phyloP scores from a whole-genome alignment of 331 rosid species.

The Cydonia oblonga region DNA sequence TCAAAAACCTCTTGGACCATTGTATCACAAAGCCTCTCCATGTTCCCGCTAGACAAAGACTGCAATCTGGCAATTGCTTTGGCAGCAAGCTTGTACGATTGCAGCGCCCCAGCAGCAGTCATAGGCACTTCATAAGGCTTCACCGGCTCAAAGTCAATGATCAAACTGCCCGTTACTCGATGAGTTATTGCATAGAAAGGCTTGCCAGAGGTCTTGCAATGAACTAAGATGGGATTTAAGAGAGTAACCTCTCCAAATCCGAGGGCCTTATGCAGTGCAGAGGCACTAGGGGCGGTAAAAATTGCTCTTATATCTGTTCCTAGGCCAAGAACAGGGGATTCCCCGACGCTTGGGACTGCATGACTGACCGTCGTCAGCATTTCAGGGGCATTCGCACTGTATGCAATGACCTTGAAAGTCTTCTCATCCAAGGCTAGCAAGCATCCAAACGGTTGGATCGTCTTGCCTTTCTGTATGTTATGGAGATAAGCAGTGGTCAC shows the following conservation, averaged over 20 bases:
- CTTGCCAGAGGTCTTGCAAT: constrained; percentile 95
- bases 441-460: constrained; percentile 91
- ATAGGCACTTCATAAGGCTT: constrained; percentile 91
- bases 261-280: constrained; percentile 81
- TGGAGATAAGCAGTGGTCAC: constrained; percentile 87
- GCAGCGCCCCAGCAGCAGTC: constrained; percentile 95
- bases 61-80: constrained; percentile 87
- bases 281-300: constrained; percentile 82
- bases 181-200: constrained; percentile 90
- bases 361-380: constrained; percentile 90
- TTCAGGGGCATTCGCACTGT: constrained; percentile 94
- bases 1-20: constrained; percentile 99
- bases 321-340: constrained; percentile 79
- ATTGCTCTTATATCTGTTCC: constrained; percentile 77
- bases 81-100: constrained; percentile 94
- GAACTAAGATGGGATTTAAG: constrained; percentile 88
- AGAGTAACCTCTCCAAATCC: constrained; percentile 90
- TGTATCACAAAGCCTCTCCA: constrained; percentile 85
- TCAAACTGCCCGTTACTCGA: constrained; percentile 78
- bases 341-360: constrained; percentile 98
- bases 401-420: constrained; percentile 78
- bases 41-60: constrained; percentile 88
- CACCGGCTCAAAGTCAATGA: constrained; percentile 93
- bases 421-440: constrained; percentile 86
- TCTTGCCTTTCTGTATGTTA: constrained; percentile 84